Conservation (phyloP, 2,329 filamentous ascomycete species). For the Cladosporium sp. region DNA sequence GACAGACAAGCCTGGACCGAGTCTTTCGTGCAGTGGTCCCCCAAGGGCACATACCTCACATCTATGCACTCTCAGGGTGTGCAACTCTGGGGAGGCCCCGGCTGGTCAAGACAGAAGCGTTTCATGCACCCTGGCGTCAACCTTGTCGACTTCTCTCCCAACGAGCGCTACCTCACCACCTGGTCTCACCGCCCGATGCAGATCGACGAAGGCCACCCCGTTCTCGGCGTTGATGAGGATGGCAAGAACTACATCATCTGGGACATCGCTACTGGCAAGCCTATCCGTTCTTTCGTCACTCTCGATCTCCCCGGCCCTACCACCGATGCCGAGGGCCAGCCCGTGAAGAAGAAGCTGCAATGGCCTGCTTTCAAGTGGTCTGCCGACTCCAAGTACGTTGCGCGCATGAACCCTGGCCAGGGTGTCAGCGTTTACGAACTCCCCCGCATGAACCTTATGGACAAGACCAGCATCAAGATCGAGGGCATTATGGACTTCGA, state of each 20-base stretch:
- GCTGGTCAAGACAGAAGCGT: conserved; percentile 85
- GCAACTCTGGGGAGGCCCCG: conserved; percentile 89
- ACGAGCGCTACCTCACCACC: conserved; percentile 88
- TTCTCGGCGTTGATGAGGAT: conserved; percentile 75
- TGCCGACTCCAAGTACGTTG: conserved; percentile 93
- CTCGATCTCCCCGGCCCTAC: conserved; percentile 68
- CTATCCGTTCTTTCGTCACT: conserved; percentile 89
- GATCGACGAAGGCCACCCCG: conserved; percentile 84
- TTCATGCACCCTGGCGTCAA: conserved; percentile 96
- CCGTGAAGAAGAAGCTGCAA: conserved; percentile 84
- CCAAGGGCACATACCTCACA: conserved; percentile 86
- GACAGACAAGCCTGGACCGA: conserved; percentile 97
- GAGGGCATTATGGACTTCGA: conserved; percentile 97
- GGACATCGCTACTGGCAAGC: conserved; percentile 87
- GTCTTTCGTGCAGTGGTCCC: conserved; percentile 97
- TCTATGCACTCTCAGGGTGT: conserved; percentile 96
- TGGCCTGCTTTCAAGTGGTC: conserved; percentile 99
- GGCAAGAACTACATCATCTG: conserved; percentile 99
- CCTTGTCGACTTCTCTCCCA: conserved; percentile 90
- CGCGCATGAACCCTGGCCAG: conserved; percentile 79
- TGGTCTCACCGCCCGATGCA: conserved; percentile 95
- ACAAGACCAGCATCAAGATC: conserved; percentile 91
- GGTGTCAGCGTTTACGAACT: conserved; percentile 90
- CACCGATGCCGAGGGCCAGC: conserved; percentile 58
- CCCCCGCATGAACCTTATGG: conserved; percentile 82